These are phyloP conservation scores for Populus euphratica DNA, from an alignment of 345 rosid genomes.

Conservation along the genomic window DNA sequence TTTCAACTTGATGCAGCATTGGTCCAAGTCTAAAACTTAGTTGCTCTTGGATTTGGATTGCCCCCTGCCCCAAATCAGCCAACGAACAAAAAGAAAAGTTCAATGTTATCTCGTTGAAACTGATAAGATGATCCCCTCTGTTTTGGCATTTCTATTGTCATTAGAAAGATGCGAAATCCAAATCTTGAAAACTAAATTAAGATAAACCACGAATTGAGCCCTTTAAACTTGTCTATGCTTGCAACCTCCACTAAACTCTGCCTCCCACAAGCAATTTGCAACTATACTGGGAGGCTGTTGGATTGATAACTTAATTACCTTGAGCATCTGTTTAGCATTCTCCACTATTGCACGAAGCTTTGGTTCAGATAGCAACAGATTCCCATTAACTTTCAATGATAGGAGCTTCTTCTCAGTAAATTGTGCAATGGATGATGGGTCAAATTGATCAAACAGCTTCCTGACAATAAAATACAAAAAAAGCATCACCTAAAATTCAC, in stretches of 20 bases:
- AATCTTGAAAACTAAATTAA: not conserved
- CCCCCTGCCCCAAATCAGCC: not conserved
- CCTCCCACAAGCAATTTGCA: not conserved
- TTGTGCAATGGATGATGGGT: constrained; percentile 54
- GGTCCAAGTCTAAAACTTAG: not conserved
- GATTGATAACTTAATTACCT: constrained; percentile 43
- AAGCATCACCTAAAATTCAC: constrained; percentile 4
- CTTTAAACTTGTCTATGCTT: not conserved
- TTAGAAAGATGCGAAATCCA: not conserved
- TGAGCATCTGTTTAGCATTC: constrained; percentile 68
- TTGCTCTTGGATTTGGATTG: not conserved
- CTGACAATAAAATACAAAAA: constrained; percentile 38
- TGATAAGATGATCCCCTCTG: not conserved
- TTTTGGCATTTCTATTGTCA: not conserved
- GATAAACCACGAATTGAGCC: not conserved
- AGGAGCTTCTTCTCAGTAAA: constrained; percentile 67
- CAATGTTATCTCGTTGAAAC: not conserved
- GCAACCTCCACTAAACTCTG: not conserved
- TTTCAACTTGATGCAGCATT: not conserved
- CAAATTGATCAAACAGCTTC: constrained; percentile 69
- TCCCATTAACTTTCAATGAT: constrained; percentile 60
- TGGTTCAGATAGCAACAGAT: constrained; percentile 65
- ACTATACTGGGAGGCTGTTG: not conserved
- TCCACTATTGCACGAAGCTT: constrained; percentile 82
- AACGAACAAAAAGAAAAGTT: not conserved